Conservation (phyloP, 208 protist species). For the Trypanosomatidae sp. region DNA sequence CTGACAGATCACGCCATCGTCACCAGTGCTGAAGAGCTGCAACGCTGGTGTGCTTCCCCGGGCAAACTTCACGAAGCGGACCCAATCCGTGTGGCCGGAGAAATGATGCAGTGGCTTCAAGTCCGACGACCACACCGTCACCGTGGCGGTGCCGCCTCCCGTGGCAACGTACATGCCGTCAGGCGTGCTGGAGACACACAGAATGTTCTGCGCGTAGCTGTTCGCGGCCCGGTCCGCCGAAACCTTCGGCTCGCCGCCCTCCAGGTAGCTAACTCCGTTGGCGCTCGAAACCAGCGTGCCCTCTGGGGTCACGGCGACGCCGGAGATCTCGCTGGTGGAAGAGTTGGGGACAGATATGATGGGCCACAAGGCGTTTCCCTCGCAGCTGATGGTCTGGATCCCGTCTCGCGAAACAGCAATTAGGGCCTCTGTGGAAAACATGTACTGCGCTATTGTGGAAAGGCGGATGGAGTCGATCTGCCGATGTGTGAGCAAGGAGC, state of each 20-base stretch:
- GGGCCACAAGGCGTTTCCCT: slow-evolving; percentile 42
- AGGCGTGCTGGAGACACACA: slow-evolving; percentile 65
- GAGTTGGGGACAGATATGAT: slow-evolving; percentile 28
- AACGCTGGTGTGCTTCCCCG: slow-evolving; percentile 26
- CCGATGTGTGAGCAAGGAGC: slow-evolving; percentile 34
- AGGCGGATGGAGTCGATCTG: slow-evolving; percentile 53
- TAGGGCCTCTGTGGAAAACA: slow-evolving; percentile 59
- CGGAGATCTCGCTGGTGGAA: slow-evolving; percentile 53
- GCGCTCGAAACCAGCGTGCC: slow-evolving; percentile 31
- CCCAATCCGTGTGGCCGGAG: slow-evolving; percentile 79
- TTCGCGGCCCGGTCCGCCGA: slow-evolving; percentile 21
- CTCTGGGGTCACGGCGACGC: slow-evolving; percentile 34
- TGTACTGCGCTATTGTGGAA: slow-evolving; percentile 48
- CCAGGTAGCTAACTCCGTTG: slow-evolving; percentile 26
- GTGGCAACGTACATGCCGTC: slow-evolving; percentile 67
- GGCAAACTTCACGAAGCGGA: slow-evolving; percentile 80
- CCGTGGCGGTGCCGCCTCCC: slow-evolving; percentile 47
- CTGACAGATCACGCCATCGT: slow-evolving; percentile 76
- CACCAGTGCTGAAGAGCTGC: slow-evolving; percentile 78
- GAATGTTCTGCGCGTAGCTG: slow-evolving; percentile 51
- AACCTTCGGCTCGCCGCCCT: slow-evolving; percentile 6
- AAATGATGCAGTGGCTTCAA: slow-evolving; percentile 60
- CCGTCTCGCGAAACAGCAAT: slow-evolving; percentile 64
- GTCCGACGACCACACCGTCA: slow-evolving; percentile 67
- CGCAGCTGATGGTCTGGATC: slow-evolving; percentile 61